Base-by-base conservation (phyloP, 192 early-diverging fungal genomes). In the Podila clonocystis region DNA sequence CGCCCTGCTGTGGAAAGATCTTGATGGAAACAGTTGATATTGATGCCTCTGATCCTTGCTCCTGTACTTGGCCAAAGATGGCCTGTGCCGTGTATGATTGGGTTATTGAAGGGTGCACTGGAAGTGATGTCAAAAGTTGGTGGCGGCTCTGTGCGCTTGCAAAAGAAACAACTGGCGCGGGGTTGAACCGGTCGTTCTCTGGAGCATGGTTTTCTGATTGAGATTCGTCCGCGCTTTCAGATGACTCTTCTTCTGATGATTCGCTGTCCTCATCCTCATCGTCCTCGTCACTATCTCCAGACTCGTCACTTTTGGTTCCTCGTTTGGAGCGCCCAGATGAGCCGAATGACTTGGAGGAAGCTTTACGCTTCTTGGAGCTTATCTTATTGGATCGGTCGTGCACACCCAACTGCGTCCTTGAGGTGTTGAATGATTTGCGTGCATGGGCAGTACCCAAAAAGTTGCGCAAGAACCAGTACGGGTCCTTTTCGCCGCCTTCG, bases 401-500 rank as follows among this genome's bases (percentile, higher is more conserved):
- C 0, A 30, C 50, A 22, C 61, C 70, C 4, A 50, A 20, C 15
- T 63, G 70, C 7, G 75, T 63, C 38, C 69, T 45, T 36, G 52
- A n/a, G 9, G 71, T 60, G 63, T 76, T 69, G 75, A 85, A 83
- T 30, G 84, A 34, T 68, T 87, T 61, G 62, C 72, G 70, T 6
- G 83, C 83, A 62, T 87, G 77, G n/a, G 68, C 68, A 69, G 82
- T 76, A 41, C 73, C 70, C 30, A 89, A 66, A 64, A 84, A 87
- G 49, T 87, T 85, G 30, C 68, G 62, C 59, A 88, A 68, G 58
- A 89, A 89, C 90, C 86, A 87, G 28, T 82, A 83, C 5, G 74
- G 68, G 68, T 89, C 89, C 73, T 68, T 68, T 60, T 86, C 80
- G 5, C 84, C 68, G 20, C 62, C 63, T 33, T 80, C 78, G 8